These are phyloP conservation scores for Kodamaea ohmeri DNA, from an alignment of 1,139 yeast species.

Conservation along the genomic window DNA sequence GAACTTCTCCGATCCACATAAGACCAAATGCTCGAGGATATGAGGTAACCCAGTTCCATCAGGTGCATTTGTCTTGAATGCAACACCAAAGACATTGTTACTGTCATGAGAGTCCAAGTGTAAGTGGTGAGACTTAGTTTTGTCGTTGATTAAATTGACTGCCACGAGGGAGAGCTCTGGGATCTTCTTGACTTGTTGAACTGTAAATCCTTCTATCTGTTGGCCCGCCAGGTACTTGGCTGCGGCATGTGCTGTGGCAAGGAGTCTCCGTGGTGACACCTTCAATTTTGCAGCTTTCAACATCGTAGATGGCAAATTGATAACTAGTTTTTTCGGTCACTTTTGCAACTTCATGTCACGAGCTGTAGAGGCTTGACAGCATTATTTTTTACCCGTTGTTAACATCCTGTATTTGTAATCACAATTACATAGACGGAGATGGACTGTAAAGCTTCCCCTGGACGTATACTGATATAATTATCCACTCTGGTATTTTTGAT, in stretches of 20 bases:
- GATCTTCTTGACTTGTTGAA: constrained; percentile 61
- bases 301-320: constrained; percentile 8
- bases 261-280: constrained; percentile 7
- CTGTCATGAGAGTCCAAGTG: constrained; percentile 81
- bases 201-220: constrained; percentile 59
- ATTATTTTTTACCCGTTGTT: no score
- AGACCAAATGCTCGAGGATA: constrained; percentile 89
- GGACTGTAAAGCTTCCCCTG: no score
- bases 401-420: no score
- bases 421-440: no score
- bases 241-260: constrained; percentile 10
- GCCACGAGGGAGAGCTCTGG: constrained; percentile 86
- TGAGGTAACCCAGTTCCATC: constrained; percentile 94
- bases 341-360: no score
- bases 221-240: constrained; percentile 62
- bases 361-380: no score
- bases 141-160: constrained; percentile 61
- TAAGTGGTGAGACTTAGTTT: constrained; percentile 76
- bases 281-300: constrained; percentile 8
- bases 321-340: background rate
- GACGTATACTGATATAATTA: background rate
- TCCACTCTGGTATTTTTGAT: background rate
- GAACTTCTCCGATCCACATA: constrained; percentile 86
- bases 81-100: constrained; percentile 85
- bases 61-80: constrained; percentile 93